Evolutionary conservation across 257 asterid species (phyloP).

Genomic region (Gynochthodes officinalis): DNA sequence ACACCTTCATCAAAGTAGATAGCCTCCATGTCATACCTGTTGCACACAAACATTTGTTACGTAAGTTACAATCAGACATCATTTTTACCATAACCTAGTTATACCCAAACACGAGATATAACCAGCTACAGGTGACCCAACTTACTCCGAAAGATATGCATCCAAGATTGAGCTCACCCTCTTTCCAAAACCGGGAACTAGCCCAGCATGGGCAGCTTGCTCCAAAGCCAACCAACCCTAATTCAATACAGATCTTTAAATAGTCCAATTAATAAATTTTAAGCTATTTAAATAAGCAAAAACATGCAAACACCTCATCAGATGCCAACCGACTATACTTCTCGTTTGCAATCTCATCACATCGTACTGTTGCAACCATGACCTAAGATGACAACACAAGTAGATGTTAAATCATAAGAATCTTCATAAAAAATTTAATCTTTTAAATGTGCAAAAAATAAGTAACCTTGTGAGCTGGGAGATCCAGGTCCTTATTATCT

Average conservation of each 20-base stretch:
- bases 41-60: background rate
- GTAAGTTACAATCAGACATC: background rate
- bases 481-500: conserved; percentile 91
- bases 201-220: conserved; percentile 66
- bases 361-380: conserved; percentile 96
- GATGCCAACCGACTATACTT: conserved; percentile 37
- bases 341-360: conserved; percentile 88
- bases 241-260: background rate
- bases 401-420: conserved; percentile 4
- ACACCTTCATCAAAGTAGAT: conserved; percentile 90
- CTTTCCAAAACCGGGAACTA: conserved; percentile 79
- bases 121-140: conserved; percentile 1
- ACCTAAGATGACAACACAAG: conserved; percentile 39
- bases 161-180: conserved; percentile 71
- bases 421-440: background rate
- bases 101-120: background rate
- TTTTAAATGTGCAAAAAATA: background rate
- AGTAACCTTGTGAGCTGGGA: conserved; percentile 84
- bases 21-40: conserved; percentile 85
- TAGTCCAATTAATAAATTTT: conserved; percentile 42
- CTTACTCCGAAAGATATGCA: conserved; percentile 71
- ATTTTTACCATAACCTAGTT: background rate
- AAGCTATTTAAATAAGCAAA: conserved; percentile 30
- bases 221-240: conserved; percentile 81
- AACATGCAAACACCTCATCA: conserved; percentile 23